Percentiles rank a stretch among this genome's conserved stretches.
phyloP scores from a whole-genome alignment of 148 eudicot genomes.

The Limonium bicolor region DNA sequence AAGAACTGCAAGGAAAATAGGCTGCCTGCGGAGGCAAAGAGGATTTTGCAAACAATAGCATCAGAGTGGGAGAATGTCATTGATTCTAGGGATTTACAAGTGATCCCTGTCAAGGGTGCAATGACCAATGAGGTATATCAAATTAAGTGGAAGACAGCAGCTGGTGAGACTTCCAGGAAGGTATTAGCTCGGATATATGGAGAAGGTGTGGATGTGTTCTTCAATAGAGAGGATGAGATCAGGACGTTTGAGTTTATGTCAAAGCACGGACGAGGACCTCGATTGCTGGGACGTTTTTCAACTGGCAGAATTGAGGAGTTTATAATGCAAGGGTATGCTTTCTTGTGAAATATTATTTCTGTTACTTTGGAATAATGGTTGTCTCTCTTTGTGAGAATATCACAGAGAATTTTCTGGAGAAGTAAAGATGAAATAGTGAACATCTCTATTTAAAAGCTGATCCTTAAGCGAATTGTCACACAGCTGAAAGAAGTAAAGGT shows the following conservation, averaged over 20 bases:
- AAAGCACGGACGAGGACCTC: conserved; percentile 67
- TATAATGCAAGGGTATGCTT: conserved; percentile 63
- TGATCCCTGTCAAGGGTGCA: conserved; percentile 67
- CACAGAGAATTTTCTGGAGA: too few relatives aligned
- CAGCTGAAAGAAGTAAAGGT: too few relatives aligned
- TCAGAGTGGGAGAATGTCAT: conserved; percentile 46
- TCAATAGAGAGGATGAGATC: conserved; percentile 62
- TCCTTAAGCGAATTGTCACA: too few relatives aligned
- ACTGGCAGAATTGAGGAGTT: conserved; percentile 84
- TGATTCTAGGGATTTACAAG: conserved; percentile 40
- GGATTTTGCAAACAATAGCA: conserved; percentile 43
- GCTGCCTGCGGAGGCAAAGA: conserved; percentile 52
- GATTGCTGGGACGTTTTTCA: conserved; percentile 53
- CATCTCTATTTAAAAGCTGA: too few relatives aligned
- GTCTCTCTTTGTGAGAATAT: too few relatives aligned
- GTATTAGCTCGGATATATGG: conserved; percentile 80
- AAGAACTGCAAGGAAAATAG: conserved; percentile 11
- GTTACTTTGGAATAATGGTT: neutral
- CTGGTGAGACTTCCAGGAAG: conserved; percentile 35
- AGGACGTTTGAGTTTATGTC: conserved; percentile 80
- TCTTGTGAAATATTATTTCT: neutral
- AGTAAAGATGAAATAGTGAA: too few relatives aligned
- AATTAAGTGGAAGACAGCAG: conserved; percentile 66
- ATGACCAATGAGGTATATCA: conserved; percentile 91
- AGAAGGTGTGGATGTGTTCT: conserved; percentile 68